Percentiles rank a stretch among this genome's conserved stretches.
Conservation (phyloP, 495 filamentous ascomycete genomes). For the Penicillium antarcticum region DNA sequence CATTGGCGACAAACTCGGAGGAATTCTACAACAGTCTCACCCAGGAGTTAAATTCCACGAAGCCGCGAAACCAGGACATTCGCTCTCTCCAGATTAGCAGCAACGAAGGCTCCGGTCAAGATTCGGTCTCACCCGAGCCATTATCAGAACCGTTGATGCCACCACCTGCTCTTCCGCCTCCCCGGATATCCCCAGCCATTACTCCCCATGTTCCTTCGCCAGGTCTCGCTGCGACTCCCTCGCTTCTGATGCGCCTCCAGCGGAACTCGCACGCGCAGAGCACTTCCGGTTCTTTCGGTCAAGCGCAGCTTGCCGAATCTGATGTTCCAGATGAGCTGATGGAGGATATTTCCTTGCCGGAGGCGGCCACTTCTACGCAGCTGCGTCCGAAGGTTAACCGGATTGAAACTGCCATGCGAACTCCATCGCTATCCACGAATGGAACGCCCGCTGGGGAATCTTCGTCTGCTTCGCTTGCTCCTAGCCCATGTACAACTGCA, state of each 20-base stretch:
- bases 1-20: constrained; percentile 55
- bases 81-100: constrained; percentile 43
- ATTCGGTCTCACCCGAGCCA: constrained; percentile 70
- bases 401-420: constrained; percentile 40
- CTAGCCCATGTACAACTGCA: constrained; percentile 34
- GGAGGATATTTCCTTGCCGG: constrained; percentile 64
- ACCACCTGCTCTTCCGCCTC: constrained; percentile 58
- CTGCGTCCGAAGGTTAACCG: constrained; percentile 38
- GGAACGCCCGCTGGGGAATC: constrained; percentile 30
- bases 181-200: constrained; percentile 53
- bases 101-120: constrained; percentile 60
- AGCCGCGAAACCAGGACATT: constrained; percentile 27
- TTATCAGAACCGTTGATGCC: constrained; percentile 68
- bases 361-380: constrained; percentile 46
- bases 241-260: constrained; percentile 76
- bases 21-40: constrained; percentile 33
- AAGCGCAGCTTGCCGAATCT: constrained; percentile 17
- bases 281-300: constrained; percentile 24
- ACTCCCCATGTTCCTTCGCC: constrained; percentile 34
- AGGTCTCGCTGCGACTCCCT: constrained; percentile 66
- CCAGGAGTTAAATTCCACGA: constrained; percentile 30
- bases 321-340: constrained; percentile 56
- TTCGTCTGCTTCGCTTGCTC: constrained; percentile 30
- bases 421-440: constrained; percentile 29
- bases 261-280: constrained; percentile 33